phyloP scores from a whole-genome alignment of 2,329 filamentous ascomycete species.

The Fusarium oligoseptatum region DNA sequence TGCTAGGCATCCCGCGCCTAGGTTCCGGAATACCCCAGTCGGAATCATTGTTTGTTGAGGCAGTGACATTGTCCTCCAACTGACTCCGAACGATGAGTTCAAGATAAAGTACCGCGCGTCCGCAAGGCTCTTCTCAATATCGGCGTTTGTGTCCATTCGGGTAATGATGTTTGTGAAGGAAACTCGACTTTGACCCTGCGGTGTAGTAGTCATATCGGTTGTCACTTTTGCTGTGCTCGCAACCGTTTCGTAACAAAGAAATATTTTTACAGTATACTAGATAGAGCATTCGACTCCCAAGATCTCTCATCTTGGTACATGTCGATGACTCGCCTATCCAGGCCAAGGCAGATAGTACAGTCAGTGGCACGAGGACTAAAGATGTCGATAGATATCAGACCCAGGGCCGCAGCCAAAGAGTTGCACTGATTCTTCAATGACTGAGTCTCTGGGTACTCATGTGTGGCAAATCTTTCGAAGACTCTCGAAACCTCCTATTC shows the following conservation, averaged over 20 bases:
- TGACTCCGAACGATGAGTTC: neutral
- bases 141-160: neutral
- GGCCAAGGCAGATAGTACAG: neutral
- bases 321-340: neutral
- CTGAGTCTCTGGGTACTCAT: neutral
- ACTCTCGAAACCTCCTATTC: neutral
- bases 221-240: neutral
- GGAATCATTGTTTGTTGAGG: neutral
- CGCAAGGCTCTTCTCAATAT: neutral
- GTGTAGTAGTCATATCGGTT: neutral
- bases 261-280: neutral
- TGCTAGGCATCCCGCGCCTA: neutral
- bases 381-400: neutral
- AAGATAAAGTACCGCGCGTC: neutral
- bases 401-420: neutral
- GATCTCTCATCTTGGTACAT: neutral
- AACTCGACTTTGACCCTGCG: neutral
- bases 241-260: neutral
- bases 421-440: neutral
- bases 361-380: neutral
- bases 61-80: neutral
- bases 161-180: neutral
- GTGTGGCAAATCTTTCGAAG: neutral
- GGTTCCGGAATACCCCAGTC: neutral
- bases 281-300: neutral